Percentiles rank a stretch among this genome's conserved stretches.
phyloP scores from a whole-genome alignment of 2,329 filamentous ascomycete species.

The Thielaviopsis euricoi region DNA sequence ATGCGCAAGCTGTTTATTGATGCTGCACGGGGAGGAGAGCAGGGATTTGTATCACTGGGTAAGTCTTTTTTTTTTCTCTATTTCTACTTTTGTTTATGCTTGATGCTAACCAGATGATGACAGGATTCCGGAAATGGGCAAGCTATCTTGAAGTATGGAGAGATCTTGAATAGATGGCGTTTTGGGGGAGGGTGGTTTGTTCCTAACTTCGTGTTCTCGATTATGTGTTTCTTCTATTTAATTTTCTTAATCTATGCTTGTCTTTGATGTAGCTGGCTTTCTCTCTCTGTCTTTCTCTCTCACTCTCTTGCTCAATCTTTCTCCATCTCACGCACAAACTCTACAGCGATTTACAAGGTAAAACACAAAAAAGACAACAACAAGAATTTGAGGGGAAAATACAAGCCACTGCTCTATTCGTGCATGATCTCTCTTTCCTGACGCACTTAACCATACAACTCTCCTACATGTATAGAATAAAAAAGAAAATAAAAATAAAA shows the following conservation, averaged over 20 bases:
- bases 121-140: slow-evolving; percentile 43
- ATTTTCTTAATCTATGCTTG: not conserved
- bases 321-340: not conserved
- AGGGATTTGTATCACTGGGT: slow-evolving; percentile 36
- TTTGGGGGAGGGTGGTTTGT: not conserved
- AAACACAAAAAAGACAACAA: not conserved
- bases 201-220: not conserved
- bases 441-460: not conserved
- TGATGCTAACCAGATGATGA: slow-evolving; percentile 6
- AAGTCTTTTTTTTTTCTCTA: slow-evolving; percentile 15
- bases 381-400: not conserved
- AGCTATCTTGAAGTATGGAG: slow-evolving; percentile 39
- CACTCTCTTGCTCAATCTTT: not conserved
- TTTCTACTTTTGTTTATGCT: too few relatives aligned
- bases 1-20: slow-evolving; percentile 40
- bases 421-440: not conserved
- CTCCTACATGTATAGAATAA: slow-evolving; percentile 1
- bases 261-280: not conserved
- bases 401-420: not conserved
- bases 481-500: not conserved
- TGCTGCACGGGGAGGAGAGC: slow-evolving; percentile 32
- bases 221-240: too few relatives aligned
- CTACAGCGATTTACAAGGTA: not conserved
- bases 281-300: not conserved
- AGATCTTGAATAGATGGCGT: slow-evolving; percentile 17